A percentile compares a stretch with the other conserved stretches of the same genome.
Conservation (phyloP, 768 basidiomycete species). For the Pleurotus platypus region DNA sequence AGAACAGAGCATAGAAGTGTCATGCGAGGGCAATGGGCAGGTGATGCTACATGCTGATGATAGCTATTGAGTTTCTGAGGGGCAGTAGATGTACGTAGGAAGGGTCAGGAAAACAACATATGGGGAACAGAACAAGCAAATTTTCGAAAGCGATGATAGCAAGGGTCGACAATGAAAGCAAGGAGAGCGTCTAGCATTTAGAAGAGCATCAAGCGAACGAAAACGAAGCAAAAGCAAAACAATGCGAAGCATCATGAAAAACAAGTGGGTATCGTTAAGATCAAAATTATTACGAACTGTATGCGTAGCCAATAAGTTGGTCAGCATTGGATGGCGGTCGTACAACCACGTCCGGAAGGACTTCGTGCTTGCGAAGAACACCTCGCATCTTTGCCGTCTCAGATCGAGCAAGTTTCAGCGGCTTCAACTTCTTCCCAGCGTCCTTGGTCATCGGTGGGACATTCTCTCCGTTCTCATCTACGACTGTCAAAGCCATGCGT, state of each 20-base stretch:
- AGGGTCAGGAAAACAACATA: not conserved
- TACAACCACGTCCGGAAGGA: conserved; percentile 57
- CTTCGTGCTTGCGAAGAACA: conserved; percentile 49
- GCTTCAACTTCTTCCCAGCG: conserved; percentile 49
- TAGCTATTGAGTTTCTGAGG: not conserved
- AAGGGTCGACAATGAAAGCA: not conserved
- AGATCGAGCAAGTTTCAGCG: conserved; percentile 55
- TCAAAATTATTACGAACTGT: conserved; percentile 24
- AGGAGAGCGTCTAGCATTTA: conserved; percentile 7
- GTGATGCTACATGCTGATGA: conserved; percentile 9
- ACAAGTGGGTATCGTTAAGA: conserved; percentile 10
- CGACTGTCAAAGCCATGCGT: conserved; percentile 22
- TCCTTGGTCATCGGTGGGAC: conserved; percentile 22
- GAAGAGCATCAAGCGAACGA: conserved; percentile 10
- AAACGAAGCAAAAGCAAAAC: conserved; percentile 13
- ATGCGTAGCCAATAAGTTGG: conserved; percentile 34
- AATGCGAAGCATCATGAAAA: conserved; percentile 9
- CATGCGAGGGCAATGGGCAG: conserved; percentile 9
- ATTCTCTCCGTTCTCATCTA: conserved; percentile 37
- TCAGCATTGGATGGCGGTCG: conserved; percentile 55
- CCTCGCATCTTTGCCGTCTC: conserved; percentile 64
- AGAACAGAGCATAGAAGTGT: conserved; percentile 14
- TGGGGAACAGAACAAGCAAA: not conserved
- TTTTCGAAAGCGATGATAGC: conserved; percentile 9
- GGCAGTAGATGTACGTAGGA: conserved; percentile 8